phyloP scores from a whole-genome alignment of 345 rosid genomes.

The Laguncularia racemosa region DNA sequence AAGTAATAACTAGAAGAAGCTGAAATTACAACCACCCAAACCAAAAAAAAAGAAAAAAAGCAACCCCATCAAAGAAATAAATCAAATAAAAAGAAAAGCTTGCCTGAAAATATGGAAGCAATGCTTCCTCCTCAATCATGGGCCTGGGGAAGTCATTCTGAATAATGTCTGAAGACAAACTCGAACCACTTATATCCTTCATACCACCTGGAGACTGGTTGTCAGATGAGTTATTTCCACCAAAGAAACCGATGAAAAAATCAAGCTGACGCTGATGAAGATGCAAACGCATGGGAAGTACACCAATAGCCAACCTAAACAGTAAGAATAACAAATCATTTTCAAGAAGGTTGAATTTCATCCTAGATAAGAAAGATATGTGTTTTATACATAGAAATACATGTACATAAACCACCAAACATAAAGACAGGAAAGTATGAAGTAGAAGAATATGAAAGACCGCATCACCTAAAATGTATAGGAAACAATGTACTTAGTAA shows the following conservation, averaged over 20 bases:
- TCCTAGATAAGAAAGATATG: not conserved
- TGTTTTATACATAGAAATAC: not conserved
- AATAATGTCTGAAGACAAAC: conserved; percentile 13
- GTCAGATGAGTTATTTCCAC: conserved; percentile 35
- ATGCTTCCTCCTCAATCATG: conserved; percentile 62
- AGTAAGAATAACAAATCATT: conserved; percentile 5
- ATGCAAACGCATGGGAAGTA: conserved; percentile 79
- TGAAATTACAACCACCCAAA: not conserved
- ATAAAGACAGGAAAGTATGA: not conserved
- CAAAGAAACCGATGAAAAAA: conserved; percentile 77
- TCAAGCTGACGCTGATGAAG: conserved; percentile 95
- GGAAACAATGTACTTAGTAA: no score
- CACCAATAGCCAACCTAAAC: conserved; percentile 60
- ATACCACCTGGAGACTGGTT: conserved; percentile 33
- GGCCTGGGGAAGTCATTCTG: conserved; percentile 26
- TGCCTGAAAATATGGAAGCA: conserved; percentile 98
- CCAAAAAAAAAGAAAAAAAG: not conserved
- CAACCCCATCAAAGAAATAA: conserved; percentile 7
- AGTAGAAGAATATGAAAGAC: not conserved
- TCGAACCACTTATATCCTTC: conserved; percentile 33
- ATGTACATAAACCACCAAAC: not conserved
- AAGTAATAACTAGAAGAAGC: no score
- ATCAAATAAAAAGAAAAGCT: conserved; percentile 11
- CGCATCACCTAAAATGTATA: no score
- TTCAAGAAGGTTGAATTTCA: not conserved